phyloP scores from a whole-genome alignment of 2,329 filamentous ascomycete species.

The Parascedosporium putredinis region DNA sequence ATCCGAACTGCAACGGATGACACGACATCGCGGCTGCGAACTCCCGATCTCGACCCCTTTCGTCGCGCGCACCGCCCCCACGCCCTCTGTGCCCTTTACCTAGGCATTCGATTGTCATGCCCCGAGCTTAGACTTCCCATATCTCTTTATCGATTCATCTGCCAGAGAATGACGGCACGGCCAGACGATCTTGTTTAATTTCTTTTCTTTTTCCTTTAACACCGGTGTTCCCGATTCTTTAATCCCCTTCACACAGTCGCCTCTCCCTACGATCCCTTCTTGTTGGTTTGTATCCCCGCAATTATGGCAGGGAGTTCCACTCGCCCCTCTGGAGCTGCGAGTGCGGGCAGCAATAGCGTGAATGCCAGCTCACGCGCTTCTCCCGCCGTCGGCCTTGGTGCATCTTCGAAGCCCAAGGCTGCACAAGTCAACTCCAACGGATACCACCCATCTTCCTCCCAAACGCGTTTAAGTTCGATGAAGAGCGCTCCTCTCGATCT shows the following conservation, averaged over 20 bases:
- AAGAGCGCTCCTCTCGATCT: slow-evolving; percentile 62
- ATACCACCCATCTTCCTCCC: slow-evolving; percentile 34
- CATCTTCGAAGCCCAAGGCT: slow-evolving; percentile 2
- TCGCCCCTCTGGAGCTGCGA: slow-evolving; percentile 26
- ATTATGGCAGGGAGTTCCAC: slow-evolving; percentile 12
- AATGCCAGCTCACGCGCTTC: slow-evolving; percentile 43
- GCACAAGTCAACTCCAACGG: slow-evolving; percentile 39
- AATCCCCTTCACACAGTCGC: no score
- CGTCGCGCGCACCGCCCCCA: neutral
- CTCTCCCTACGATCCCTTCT: no score
- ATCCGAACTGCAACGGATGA: neutral
- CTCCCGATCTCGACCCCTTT: neutral
- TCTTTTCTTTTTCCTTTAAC: no score
- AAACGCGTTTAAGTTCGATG: slow-evolving; percentile 44
- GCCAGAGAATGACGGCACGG: slow-evolving; percentile 4
- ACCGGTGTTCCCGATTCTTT: neutral
- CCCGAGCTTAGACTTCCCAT: neutral
- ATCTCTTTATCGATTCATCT: neutral
- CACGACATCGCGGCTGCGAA: slow-evolving; percentile 5
- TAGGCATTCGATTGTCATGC: neutral
- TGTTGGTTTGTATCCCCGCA: neutral
- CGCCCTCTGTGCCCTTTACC: neutral
- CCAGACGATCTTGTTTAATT: neutral
- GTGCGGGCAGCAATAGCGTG: slow-evolving; percentile 27
- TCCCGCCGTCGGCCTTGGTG: slow-evolving; percentile 29